A percentile compares a stretch with the other conserved stretches of the same genome.
Conservation (phyloP, 768 basidiomycete species). For the Kwoniella bestiolae region DNA sequence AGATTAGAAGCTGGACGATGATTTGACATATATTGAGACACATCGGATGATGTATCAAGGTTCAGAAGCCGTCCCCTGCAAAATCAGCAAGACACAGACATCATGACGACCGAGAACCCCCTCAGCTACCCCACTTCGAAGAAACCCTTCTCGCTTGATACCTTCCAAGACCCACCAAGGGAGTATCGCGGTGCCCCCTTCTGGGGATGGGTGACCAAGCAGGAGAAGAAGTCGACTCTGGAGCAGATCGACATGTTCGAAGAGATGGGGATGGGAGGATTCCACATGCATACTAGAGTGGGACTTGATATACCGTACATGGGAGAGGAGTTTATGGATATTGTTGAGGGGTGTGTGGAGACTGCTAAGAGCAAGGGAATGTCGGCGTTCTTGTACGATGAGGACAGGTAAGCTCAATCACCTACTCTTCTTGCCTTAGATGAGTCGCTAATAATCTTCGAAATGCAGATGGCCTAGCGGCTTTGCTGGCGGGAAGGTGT, state of each 20-base stretch:
- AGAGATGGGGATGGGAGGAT: constrained; percentile 43
- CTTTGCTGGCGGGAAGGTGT: constrained; percentile 38
- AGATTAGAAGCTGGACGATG: background rate
- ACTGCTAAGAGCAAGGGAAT: constrained; percentile 43
- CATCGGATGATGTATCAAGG: too few relatives aligned
- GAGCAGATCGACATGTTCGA: constrained; percentile 31
- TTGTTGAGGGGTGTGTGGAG: constrained; percentile 33
- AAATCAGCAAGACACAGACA: background rate
- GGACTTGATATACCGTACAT: constrained; percentile 46
- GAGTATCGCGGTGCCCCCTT: constrained; percentile 45
- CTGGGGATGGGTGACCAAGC: constrained; percentile 43
- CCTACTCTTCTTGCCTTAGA: background rate
- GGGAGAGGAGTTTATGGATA: constrained; percentile 44
- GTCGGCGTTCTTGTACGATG: constrained; percentile 46
- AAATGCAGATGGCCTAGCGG: constrained; percentile 43
- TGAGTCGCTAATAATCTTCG: too few relatives aligned
- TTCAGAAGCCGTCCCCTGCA: background rate
- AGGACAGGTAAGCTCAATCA: constrained; percentile 33
- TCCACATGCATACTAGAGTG: constrained; percentile 45
- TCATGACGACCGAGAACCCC: constrained; percentile 24
- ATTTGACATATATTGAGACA: too few relatives aligned
- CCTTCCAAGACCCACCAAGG: constrained; percentile 31
- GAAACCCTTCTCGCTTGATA: constrained; percentile 27
- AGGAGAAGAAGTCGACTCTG: constrained; percentile 25
- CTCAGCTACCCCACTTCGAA: constrained; percentile 36